Base-by-base conservation (phyloP, 306 rosid genomes). In the Senna tora region DNA sequence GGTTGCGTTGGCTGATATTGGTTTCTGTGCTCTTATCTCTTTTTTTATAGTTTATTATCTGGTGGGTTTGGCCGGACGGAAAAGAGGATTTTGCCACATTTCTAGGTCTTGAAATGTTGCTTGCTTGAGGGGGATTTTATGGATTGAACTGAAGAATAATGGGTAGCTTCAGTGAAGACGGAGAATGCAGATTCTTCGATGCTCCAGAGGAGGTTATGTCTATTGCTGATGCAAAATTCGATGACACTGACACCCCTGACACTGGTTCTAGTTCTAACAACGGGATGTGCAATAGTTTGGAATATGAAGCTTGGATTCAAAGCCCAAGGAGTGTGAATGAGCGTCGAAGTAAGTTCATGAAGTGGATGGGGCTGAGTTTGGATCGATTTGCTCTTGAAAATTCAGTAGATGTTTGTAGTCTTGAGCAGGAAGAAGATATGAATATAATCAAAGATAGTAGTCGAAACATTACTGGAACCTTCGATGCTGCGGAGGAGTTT, bases 181-280 rank as follows among this genome's bases (percentile, higher is more conserved):
- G 87, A 47, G 96, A 92, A 54, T 77, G 45, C 72, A 77, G 73
- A 41, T 95, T 82, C 83, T 95, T 91, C 41, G 99, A 95, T 77
- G 96, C 99, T 55, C 85, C 61, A 59, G 97, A 95, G 82, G 96
- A 91, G 64, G 75, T 83, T 84, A 43, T 79, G 52, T 87, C 90
- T 32, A 52, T 77, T 69, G 70, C 79, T 7, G 90, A 92, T 72
- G 71, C 78, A 21, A 72, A 72, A 53, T 72, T 75, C 9, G 85
- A 83, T 39, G 36, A 66, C 25, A 53, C 65, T 76, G 85, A 70
- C 77, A 25, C 69, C 42, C 61, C 63, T 28, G 79, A 74, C 62
- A 41, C 82, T 34, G 65, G 30, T 87, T 73, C 79, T 42, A 28
- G 57, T 71, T 54, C 57, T 4, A 47, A 51, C 52, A 72, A 67